phyloP scores from a whole-genome alignment of 305 asterid genomes.

The Fraxinus sp. region DNA sequence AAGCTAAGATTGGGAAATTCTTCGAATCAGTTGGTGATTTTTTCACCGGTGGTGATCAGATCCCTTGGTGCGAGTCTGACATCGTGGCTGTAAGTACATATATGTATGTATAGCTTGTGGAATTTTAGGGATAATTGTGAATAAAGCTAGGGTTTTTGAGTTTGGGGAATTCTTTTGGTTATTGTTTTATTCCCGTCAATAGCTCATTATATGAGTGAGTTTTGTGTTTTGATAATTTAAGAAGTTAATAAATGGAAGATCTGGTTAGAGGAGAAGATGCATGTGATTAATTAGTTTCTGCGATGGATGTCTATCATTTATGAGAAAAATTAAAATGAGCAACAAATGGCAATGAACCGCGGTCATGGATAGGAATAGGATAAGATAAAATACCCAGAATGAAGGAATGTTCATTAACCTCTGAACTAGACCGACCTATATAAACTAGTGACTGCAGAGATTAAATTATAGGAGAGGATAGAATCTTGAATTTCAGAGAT shows the following conservation, averaged over 20 bases:
- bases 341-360: neutral
- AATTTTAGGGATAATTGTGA: neutral
- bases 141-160: conserved; percentile 24
- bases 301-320: neutral
- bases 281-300: neutral
- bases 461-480: neutral
- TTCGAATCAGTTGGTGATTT: conserved; percentile 62
- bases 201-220: conserved; percentile 15
- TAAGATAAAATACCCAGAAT: neutral
- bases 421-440: neutral
- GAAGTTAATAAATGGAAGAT: conserved; percentile 14
- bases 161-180: neutral
- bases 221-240: neutral
- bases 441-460: neutral
- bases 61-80: conserved; percentile 78
- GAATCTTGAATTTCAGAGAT: neutral
- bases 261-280: neutral
- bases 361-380: neutral
- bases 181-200: neutral
- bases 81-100: conserved; percentile 53
- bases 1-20: conserved; percentile 54
- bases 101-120: neutral
- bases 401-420: neutral
- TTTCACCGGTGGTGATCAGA: conserved; percentile 73
- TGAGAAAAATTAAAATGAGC: neutral